Evolutionary conservation across 1,284 basidiomycete species (phyloP).

Genomic region (Rhodotorula sp.): DNA sequence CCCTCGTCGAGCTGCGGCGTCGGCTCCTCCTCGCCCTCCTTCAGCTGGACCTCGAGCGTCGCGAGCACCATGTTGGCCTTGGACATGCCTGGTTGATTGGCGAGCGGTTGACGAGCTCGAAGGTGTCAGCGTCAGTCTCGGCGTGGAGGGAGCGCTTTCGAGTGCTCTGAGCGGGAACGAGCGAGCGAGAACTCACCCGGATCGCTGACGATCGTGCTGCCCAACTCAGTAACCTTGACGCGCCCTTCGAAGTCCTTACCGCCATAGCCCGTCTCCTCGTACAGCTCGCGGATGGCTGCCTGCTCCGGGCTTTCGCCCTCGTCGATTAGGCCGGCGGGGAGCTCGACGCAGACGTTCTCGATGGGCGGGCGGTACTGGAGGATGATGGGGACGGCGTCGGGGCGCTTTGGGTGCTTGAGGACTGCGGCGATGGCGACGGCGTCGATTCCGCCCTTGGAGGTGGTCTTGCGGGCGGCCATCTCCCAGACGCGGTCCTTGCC

Average conservation of each 20-base stretch:
- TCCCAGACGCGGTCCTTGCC: slow-evolving; percentile 73
- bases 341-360: slow-evolving; percentile 58
- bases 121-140: slow-evolving; percentile 4
- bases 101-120: background rate
- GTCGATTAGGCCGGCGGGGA: slow-evolving; percentile 85
- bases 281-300: slow-evolving; percentile 78
- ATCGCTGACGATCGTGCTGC: slow-evolving; percentile 28
- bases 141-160: background rate
- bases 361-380: slow-evolving; percentile 40
- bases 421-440: slow-evolving; percentile 82
- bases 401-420: slow-evolving; percentile 59
- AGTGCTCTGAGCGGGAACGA: background rate
- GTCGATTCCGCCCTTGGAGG: slow-evolving; percentile 72
- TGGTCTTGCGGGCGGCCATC: slow-evolving; percentile 74
- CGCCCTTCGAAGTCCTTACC: slow-evolving; percentile 45
- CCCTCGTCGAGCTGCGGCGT: slow-evolving; percentile 72
- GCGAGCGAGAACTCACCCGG: slow-evolving; percentile 9
- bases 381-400: slow-evolving; percentile 64
- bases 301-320: slow-evolving; percentile 72
- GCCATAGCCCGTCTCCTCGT: slow-evolving; percentile 85
- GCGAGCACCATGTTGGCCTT: slow-evolving; percentile 73
- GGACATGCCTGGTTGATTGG: slow-evolving; percentile 23
- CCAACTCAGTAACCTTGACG: slow-evolving; percentile 32
- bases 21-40: slow-evolving; percentile 60
- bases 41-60: slow-evolving; percentile 66